Conservation (phyloP, 805 yeast genomes). For the Myxozyma kluyveri region DNA sequence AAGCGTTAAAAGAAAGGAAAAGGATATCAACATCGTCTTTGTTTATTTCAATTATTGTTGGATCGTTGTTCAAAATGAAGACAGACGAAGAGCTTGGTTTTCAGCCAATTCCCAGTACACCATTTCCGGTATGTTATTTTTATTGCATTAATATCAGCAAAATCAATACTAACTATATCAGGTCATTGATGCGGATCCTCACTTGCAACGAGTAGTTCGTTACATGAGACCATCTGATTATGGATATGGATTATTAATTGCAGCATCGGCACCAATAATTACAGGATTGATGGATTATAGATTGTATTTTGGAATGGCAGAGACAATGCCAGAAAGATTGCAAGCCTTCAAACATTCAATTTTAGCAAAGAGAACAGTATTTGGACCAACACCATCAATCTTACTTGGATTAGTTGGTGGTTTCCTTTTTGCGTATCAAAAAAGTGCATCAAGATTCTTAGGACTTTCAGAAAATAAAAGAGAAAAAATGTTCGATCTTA, state of each 20-base stretch:
- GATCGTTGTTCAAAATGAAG: not conserved
- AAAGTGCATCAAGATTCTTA: conserved; percentile 63
- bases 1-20: too few species aligned
- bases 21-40: too few species aligned
- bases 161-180: not conserved
- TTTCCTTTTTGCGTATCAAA: conserved; percentile 65
- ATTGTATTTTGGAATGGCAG: conserved; percentile 34
- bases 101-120: conserved; percentile 9
- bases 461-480: conserved; percentile 71
- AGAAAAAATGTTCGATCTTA: conserved; percentile 72
- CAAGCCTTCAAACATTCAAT: conserved; percentile 4
- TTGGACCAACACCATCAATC: conserved; percentile 9
- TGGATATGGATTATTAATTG: conserved; percentile 48
- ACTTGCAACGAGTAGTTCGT: conserved; percentile 64
- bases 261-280: conserved; percentile 51
- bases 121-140: conserved; percentile 15
- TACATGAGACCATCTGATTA: conserved; percentile 71
- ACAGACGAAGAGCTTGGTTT: conserved; percentile 13
- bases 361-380: not conserved
- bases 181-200: conserved; percentile 77
- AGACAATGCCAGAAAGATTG: not conserved
- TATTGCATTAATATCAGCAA: not conserved
- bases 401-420: conserved; percentile 64
- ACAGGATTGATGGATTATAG: conserved; percentile 45
- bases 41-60: too few species aligned